Evolutionary conservation across 345 rosid genomes (phyloP), one percentile per base, ranked within the genome.

Genomic region (Cardiospermum halicacabum): DNA sequence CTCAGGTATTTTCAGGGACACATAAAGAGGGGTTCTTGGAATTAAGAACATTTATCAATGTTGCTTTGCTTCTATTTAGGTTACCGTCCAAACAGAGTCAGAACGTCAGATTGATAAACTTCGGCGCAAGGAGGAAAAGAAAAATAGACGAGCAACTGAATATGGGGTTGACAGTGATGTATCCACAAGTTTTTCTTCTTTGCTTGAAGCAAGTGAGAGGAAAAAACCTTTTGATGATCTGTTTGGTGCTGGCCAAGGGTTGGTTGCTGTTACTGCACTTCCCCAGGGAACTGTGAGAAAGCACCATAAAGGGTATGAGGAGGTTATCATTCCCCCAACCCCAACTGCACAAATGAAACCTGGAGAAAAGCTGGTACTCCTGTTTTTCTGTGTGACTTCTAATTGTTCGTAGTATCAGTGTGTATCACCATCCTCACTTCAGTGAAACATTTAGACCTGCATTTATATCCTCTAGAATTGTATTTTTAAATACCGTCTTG

Each of bases 101-200:
- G 92, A 75, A 65, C 81, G 70, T 72, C 96, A 93, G 79, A 93
- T 90, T 69, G 97, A 93, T 74, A 93, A 93, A 71, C 91, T 93
- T 59, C 86, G 98, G 45, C 97, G 96, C 50, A 93, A 90, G 82
- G 98, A 93, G 81, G 97, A 88, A 85, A 90, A 85, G 81, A 82
- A 85, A 65, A 69, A 84, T 67, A 86, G 86, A 71, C 92, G 92
- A 6, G 89, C 82, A 80, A 68, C 81, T 39, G 98, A 93, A 66
- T 69, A 78, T 69, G 86, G 83, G 58, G 77, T 76, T 66, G 98
- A 86, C 72, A 81, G 59, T 43, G 85, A 86, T 53, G 77, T 84
- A 48, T 81, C 89, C 43, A 74, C 85, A 69, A 88, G 84, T 72
- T 93, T 93, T 85, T 90, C 92, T 72, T 82, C 89, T 71, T 84